Percentiles rank a stretch among this genome's conserved stretches.
phyloP scores from a whole-genome alignment of 2,329 filamentous ascomycete species.

The Thelonectria blattea region DNA sequence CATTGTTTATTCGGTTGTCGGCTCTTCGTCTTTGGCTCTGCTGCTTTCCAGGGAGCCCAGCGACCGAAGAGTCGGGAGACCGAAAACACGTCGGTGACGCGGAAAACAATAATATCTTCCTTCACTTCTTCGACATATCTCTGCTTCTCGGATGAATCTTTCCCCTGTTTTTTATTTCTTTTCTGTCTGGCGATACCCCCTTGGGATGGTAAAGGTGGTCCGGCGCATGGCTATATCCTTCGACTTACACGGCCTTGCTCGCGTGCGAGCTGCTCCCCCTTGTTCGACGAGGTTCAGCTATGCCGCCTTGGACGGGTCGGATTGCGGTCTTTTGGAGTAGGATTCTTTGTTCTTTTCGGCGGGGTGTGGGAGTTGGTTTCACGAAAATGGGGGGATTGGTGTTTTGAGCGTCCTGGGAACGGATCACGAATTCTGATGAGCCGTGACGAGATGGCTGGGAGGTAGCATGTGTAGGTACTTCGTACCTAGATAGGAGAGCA shows the following conservation, averaged over 20 bases:
- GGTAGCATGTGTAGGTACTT: constrained; percentile 7
- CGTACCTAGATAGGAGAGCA: constrained; percentile 33
- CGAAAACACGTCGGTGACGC: constrained; percentile 31
- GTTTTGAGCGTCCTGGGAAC: constrained; percentile 27
- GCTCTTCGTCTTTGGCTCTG: constrained; percentile 34
- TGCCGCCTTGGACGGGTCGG: constrained; percentile 29
- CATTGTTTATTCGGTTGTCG: constrained; percentile 32
- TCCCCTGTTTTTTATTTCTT: constrained; percentile 35
- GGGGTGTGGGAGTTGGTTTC: constrained; percentile 36
- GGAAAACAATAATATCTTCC: constrained; percentile 32
- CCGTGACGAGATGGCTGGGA: constrained; percentile 22
- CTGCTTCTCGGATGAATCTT: constrained; percentile 30
- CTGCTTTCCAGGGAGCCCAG: constrained; percentile 31
- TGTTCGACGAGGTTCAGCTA: background rate
- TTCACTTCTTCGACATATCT: constrained; percentile 33
- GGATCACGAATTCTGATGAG: constrained; percentile 32
- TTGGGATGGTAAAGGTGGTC: constrained; percentile 34
- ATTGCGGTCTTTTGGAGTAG: constrained; percentile 40
- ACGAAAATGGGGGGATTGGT: constrained; percentile 36
- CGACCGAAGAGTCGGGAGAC: constrained; percentile 32
- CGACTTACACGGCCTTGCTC: background rate
- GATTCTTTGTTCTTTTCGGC: constrained; percentile 38
- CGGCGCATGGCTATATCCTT: constrained; percentile 7
- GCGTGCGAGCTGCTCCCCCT: background rate
- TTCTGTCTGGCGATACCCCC: constrained; percentile 45